Base-by-base conservation (phyloP, 192 early-diverging fungal species). In the Funneliformis mosseae region DNA sequence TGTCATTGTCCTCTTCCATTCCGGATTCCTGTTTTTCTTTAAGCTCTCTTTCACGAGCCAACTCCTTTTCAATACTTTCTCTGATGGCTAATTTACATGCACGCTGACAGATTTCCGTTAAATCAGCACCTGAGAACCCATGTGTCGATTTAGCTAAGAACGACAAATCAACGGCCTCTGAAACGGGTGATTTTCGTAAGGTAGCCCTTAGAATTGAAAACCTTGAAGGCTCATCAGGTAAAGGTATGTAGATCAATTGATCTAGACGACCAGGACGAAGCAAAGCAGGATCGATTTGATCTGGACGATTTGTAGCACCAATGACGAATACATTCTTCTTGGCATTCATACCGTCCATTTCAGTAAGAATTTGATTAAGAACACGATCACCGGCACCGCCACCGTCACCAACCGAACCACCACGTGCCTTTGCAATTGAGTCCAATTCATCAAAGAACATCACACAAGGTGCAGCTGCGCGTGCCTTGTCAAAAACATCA, bases 391-490 rank as follows among this genome's bases (percentile, higher is more conserved):
- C 95, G 39, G 97, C 95, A 83, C 97, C 98, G 21, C 85, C 85
- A 42, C 60, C 85, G 81, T 87, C 97, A 71, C 97, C 97, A 1
- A 76, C 77, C 23, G 86, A 87, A 64, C 78, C 84, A 50, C 96
- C 98, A 85, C 98, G 96, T 25, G 96, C 92, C 88, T 98, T 98
- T 84, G 97, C 97, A 83, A 98, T 93, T 45, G 96, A 97, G 88
- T 99, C 98, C 83, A 99, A 86, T 89, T 99, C 98, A 79, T 99
- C 98, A 91, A 99, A 99, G 95, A 99, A 99, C 96, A 99, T 96
- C 41, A 99, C 98, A 86, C 98, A 99, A 42, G 98, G 98, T 12
- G 97, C 94, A 42, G 97, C 97, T 5, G 97, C 95, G 78, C 97
- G 93, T 21, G 97, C 98, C 90, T 98, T 97, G 89, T 98, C 97